Conservation (phyloP, 768 basidiomycete species). For the Mycena olivaceomarginata region DNA sequence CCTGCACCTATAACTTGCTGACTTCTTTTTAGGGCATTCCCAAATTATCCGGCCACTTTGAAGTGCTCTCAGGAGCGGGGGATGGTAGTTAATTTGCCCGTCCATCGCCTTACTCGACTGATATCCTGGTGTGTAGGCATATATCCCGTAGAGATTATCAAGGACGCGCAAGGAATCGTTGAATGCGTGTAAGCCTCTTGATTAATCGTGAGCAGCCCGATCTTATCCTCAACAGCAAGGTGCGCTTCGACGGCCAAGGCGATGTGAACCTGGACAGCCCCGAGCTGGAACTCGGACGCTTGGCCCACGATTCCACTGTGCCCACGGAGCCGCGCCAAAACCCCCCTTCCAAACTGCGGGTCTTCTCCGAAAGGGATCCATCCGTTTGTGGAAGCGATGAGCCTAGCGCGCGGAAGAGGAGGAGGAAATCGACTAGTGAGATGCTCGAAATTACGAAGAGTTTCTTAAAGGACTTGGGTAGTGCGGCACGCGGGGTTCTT, state of each 20-base stretch:
- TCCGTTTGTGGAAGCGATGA: not conserved
- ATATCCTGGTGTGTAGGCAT: constrained; percentile 13
- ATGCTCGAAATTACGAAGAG: constrained; percentile 29
- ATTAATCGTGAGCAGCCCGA: too few relatives aligned
- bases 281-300: not conserved
- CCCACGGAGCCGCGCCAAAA: not conserved
- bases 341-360: not conserved
- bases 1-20: not conserved
- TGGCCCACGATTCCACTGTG: not conserved
- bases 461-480: constrained; percentile 31
- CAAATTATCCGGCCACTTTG: constrained; percentile 24
- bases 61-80: constrained; percentile 39
- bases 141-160: constrained; percentile 36
- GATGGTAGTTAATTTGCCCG: constrained; percentile 17
- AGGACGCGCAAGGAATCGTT: constrained; percentile 21
- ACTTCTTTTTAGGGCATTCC: constrained; percentile 23
- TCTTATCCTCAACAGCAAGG: constrained; percentile 15
- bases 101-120: not conserved
- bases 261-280: constrained; percentile 25
- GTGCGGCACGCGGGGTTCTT: constrained; percentile 24
- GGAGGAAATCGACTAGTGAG: constrained; percentile 31
- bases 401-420: not conserved
- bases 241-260: constrained; percentile 41
- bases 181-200: constrained; percentile 35
- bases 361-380: constrained; percentile 9